Evolutionary conservation across 2,329 filamentous ascomycete genomes (phyloP), one percentile per base, ranked within the genome.

Genomic region (Alternaria rosae): DNA sequence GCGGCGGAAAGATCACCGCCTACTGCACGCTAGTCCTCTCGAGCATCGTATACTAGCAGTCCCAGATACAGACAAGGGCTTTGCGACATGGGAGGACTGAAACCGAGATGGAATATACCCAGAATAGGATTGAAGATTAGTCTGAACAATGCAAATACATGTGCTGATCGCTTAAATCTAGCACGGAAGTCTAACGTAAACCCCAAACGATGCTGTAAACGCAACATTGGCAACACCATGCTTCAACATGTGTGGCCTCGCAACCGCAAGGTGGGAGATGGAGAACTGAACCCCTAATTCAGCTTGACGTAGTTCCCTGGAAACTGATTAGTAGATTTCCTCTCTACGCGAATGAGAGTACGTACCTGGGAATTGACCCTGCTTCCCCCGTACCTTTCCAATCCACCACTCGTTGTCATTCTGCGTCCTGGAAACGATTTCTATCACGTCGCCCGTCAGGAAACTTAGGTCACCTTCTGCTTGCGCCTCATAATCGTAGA

Each of bases 351-450:
- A 23, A 3, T 30, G 11, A 6, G 8, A 6, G 15, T 17, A 80
- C 88, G 77, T 85, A 97, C 95, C 95, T 82, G 95, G 95, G 79
- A 99, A 99, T 76, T 98, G 94, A 25, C 95, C 95, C 75, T 92
- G 84, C 81, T 90, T 91, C 51, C 91, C 93, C 61, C 91, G 85
- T 56, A 97, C 77, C 76, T 88, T 92, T 38, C 95, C 95, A 9
- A 86, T 90, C 95, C 95, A 99, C 95, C 95, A 99, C 80, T 99
- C 95, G 71, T 99, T 98, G 54, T 92, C 90, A 73, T 97, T 97
- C 65, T 87, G 85, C n/a, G 93, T 97, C 69, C 92, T 87, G 62
- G 85, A 86, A 3, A 95, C 79, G 70, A 99, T 94, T 79, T 98
- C 94, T 73, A 99, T 98, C 5, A 91, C 82, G 65, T 99, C 95